These are phyloP conservation scores for Quambalaria eucalypti DNA, from an alignment of 1,284 basidiomycete genomes.

Conservation along the genomic window DNA sequence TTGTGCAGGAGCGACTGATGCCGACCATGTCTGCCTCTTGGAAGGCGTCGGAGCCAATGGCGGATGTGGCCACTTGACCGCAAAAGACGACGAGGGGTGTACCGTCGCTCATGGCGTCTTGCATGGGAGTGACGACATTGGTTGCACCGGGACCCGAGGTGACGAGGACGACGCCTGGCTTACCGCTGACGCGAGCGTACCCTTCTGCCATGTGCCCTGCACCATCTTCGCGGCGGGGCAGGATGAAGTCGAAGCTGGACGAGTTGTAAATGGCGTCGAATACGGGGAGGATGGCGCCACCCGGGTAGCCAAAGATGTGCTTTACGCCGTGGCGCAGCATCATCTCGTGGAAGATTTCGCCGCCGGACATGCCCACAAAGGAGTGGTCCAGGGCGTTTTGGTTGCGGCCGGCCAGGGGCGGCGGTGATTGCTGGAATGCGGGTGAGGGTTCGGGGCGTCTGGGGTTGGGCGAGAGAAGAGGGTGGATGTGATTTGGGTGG, in stretches of 20 bases:
- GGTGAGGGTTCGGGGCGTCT: constrained; percentile 36
- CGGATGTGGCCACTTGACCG: constrained; percentile 94
- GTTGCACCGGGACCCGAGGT: constrained; percentile 97
- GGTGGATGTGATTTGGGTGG: too few species aligned
- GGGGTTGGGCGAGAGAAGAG: not conserved
- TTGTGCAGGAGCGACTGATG: constrained; percentile 91
- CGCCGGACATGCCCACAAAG: constrained; percentile 88
- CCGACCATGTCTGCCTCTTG: constrained; percentile 96
- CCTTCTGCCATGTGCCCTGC: constrained; percentile 99
- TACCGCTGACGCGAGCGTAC: constrained; percentile 92
- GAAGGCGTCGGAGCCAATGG: constrained; percentile 95
- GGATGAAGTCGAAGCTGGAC: constrained; percentile 84
- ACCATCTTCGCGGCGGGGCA: constrained; percentile 93
- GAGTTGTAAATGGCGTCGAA: constrained; percentile 99
- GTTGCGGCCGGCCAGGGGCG: constrained; percentile 1
- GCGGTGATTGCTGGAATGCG: constrained; percentile 33
- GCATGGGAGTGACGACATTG: constrained; percentile 95
- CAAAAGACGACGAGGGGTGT: constrained; percentile 90
- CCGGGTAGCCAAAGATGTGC: constrained; percentile 95
- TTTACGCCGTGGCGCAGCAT: constrained; percentile 94
- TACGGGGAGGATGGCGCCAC: constrained; percentile 92
- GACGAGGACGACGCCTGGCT: constrained; percentile 93
- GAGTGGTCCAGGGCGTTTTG: constrained; percentile 44
- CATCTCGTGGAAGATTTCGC: constrained; percentile 99
- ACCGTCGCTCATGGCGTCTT: constrained; percentile 90